phyloP scores from a whole-genome alignment of 495 filamentous ascomycete species.

The Melanomma pulvis-pyrius region DNA sequence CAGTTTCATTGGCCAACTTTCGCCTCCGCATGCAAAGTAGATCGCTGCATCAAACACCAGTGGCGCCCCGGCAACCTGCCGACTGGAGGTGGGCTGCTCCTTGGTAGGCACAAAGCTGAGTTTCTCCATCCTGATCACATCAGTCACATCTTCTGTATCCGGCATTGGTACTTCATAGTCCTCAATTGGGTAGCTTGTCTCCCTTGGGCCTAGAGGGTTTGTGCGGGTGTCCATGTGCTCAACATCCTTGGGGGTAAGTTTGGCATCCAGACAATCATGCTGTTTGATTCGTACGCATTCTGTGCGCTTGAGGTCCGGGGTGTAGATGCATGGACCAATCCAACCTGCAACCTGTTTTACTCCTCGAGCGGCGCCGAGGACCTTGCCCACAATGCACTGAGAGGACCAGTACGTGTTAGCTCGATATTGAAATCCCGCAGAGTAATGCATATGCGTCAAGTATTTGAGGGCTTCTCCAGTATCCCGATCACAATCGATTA shows the following conservation, averaged over 20 bases:
- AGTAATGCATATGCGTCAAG: conserved; percentile 62
- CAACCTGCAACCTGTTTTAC: conserved; percentile 53
- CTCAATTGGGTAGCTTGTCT: conserved; percentile 59
- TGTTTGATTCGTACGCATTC: conserved; percentile 66
- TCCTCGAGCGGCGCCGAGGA: conserved; percentile 55
- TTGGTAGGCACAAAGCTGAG: conserved; percentile 52
- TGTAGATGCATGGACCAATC: conserved; percentile 68
- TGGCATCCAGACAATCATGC: conserved; percentile 49
- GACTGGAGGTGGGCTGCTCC: conserved; percentile 30
- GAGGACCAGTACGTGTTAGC: conserved; percentile 72
- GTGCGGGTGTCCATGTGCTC: conserved; percentile 62
- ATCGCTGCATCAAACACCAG: conserved; percentile 63
- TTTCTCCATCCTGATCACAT: conserved; percentile 67
- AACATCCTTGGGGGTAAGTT: conserved; percentile 57
- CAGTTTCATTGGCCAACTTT: conserved; percentile 64
- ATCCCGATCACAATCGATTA: conserved; percentile 70
- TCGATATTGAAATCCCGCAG: conserved; percentile 72
- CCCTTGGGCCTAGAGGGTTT: conserved; percentile 64
- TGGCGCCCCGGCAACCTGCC: conserved; percentile 43
- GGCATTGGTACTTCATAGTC: conserved; percentile 62
- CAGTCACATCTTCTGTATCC: conserved; percentile 57
- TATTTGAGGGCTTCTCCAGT: conserved; percentile 61
- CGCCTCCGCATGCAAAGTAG: conserved; percentile 66
- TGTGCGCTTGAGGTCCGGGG: conserved; percentile 60
- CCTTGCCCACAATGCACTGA: conserved; percentile 69